phyloP scores from a whole-genome alignment of 1,284 basidiomycete genomes.

The Sporisorium iseilematis-ciliati region DNA sequence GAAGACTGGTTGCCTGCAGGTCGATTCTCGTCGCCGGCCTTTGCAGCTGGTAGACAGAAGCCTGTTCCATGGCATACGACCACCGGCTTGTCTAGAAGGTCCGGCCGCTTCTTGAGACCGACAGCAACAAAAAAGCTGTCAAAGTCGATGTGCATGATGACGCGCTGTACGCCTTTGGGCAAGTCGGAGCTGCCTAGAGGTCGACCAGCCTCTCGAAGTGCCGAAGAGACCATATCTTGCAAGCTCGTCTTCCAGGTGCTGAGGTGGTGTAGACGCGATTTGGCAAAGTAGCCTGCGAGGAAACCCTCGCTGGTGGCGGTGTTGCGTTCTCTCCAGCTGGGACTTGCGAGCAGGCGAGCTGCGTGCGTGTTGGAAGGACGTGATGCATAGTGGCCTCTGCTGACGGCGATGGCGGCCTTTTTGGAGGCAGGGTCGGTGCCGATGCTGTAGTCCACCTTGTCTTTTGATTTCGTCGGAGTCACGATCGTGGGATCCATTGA shows the following conservation, averaged over 20 bases:
- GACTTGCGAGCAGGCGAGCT: constrained; percentile 55
- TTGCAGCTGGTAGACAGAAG: constrained; percentile 26
- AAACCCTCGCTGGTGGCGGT: constrained; percentile 87
- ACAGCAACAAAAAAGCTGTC: constrained; percentile 90
- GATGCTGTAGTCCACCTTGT: constrained; percentile 32
- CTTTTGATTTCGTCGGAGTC: constrained; percentile 27
- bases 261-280: constrained; percentile 90
- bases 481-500: background rate
- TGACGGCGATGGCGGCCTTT: constrained; percentile 27
- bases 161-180: constrained; percentile 68
- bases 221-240: constrained; percentile 78
- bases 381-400: constrained; percentile 45
- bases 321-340: constrained; percentile 82
- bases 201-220: constrained; percentile 77
- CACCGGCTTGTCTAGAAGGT: constrained; percentile 75
- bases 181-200: constrained; percentile 74
- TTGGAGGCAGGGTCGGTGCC: constrained; percentile 51
- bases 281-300: constrained; percentile 88
- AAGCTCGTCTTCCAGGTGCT: constrained; percentile 93
- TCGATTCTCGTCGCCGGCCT: constrained; percentile 27
- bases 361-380: constrained; percentile 57
- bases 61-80: constrained; percentile 88
- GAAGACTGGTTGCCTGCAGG: constrained; percentile 42
- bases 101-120: constrained; percentile 58
- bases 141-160: constrained; percentile 74